phyloP scores from a whole-genome alignment of 331 rosid species.

The Erythrophleum ivorense region DNA sequence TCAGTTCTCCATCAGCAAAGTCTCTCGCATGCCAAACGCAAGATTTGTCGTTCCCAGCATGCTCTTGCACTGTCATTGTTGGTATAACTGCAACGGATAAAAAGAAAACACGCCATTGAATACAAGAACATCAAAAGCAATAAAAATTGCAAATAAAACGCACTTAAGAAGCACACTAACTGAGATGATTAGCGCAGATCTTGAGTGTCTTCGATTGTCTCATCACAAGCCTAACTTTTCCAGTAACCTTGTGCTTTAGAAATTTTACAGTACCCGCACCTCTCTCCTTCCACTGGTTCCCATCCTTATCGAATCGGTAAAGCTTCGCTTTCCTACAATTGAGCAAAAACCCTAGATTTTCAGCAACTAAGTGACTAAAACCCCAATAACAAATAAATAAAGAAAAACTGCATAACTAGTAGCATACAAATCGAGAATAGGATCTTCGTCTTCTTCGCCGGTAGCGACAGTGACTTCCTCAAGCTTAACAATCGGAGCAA shows the following conservation, averaged over 20 bases:
- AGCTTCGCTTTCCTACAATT: conserved; percentile 71
- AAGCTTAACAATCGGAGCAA: conserved; percentile 92
- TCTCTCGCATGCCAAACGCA: conserved; percentile 95
- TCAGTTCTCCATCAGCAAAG: conserved; percentile 88
- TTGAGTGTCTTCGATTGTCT: conserved; percentile 91
- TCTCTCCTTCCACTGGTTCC: conserved; percentile 93
- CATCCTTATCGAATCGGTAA: conserved; percentile 83
- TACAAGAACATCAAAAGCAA: neutral
- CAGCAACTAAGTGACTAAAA: neutral
- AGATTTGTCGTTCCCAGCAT: conserved; percentile 85
- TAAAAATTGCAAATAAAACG: neutral
- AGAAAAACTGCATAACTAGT: neutral
- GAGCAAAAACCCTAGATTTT: neutral
- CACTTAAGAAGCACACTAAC: conserved; percentile 39
- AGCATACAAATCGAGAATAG: conserved; percentile 87
- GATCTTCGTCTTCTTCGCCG: conserved; percentile 88
- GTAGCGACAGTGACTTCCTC: conserved; percentile 88
- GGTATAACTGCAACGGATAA: conserved; percentile 53
- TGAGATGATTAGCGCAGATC: conserved; percentile 91
- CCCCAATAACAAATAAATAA: neutral
- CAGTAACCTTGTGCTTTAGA: conserved; percentile 66
- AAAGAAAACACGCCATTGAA: neutral
- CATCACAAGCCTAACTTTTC: conserved; percentile 87
- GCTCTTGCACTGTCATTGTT: conserved; percentile 84
- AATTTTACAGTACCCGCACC: conserved; percentile 89